Evolutionary conservation across 2,329 filamentous ascomycete species (phyloP), one percentile per base, ranked within the genome.

Genomic region (Talaromyces sp.): DNA sequence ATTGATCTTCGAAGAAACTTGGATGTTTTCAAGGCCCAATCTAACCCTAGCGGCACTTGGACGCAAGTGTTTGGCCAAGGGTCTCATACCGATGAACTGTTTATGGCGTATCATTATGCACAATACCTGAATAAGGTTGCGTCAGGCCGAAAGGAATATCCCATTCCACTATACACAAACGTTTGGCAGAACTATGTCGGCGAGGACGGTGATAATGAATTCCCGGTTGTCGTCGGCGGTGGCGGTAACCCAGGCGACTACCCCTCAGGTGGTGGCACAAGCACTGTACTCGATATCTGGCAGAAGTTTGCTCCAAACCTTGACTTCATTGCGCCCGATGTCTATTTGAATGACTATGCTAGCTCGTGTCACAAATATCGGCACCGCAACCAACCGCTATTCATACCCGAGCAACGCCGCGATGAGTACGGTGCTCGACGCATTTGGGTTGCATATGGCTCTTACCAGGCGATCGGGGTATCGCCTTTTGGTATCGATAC

Each of bases 21-120:
- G 52, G 36, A 63, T 47, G 36, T 64, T 46, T 57, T 73, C 59
- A 57, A 60, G 58, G 19, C 52, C 5, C 59, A 57, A 41, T 52
- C 41, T 19, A 55, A 30, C 24, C 55, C 47, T 10, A 30, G 55
- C 5, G 59, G 63, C 3, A 64, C 67, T 1, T 80, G 77, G 77
- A 66, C 63, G 30, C 62, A 72, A 7, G 66, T 76, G 2, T 77
- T 77, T 54, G 77, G 76, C 14, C 61, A 65, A 8, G 62, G 67
- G 2, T 56, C 65, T 20, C 59, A 63, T 20, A 70, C 73, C 0
- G 75, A 79, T 24, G 77, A 80, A 60, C 62, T 79, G 10, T 80
- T 80, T 67, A 80, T 80, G 78, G 75, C 77, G 2, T 71, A 79
- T 50, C 67, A 74, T 48, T 78, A 74, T 54, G 70, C 76, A 2